These are phyloP conservation scores for Amylostereum areolatum DNA, from an alignment of 1,284 basidiomycete species.

Conservation along the genomic window DNA sequence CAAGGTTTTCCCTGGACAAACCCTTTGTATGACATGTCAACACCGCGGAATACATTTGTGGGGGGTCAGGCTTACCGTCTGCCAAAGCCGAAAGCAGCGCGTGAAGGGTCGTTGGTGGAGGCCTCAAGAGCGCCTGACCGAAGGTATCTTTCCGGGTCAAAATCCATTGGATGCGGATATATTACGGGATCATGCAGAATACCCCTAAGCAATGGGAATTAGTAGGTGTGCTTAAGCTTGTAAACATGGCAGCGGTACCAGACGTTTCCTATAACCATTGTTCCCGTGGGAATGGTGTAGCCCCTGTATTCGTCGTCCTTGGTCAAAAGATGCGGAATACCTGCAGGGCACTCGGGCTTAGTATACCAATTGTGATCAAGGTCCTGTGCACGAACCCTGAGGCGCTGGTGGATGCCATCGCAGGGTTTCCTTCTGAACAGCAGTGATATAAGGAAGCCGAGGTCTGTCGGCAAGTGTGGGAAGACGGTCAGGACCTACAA, in stretches of 20 bases:
- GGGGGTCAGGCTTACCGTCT: too few species aligned
- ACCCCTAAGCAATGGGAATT: too few species aligned
- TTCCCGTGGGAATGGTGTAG: slow-evolving; percentile 14
- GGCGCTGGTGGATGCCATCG: slow-evolving; percentile 23
- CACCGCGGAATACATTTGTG: too few species aligned
- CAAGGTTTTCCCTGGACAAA: not conserved
- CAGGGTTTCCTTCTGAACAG: slow-evolving; percentile 22
- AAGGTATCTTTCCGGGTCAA: not conserved
- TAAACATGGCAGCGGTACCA: slow-evolving; percentile 4
- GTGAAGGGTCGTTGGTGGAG: not conserved
- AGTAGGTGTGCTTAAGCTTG: not conserved
- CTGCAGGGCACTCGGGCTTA: not conserved
- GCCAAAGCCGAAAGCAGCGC: not conserved
- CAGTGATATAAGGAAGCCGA: slow-evolving; percentile 20
- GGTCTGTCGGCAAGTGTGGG: slow-evolving; percentile 22
- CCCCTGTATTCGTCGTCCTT: slow-evolving; percentile 13
- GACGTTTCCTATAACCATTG: slow-evolving; percentile 11
- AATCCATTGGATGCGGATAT: not conserved
- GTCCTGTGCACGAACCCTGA: slow-evolving; percentile 2
- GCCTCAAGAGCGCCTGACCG: not conserved
- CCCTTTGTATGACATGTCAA: too few species aligned
- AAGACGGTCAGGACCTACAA: slow-evolving; percentile 19
- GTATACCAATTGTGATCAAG: too few species aligned
- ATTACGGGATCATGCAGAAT: not conserved
- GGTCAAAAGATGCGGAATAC: slow-evolving; percentile 10